These are phyloP conservation scores for Lactarius sanguifluus DNA, from an alignment of 768 basidiomycete genomes.

Conservation along the genomic window DNA sequence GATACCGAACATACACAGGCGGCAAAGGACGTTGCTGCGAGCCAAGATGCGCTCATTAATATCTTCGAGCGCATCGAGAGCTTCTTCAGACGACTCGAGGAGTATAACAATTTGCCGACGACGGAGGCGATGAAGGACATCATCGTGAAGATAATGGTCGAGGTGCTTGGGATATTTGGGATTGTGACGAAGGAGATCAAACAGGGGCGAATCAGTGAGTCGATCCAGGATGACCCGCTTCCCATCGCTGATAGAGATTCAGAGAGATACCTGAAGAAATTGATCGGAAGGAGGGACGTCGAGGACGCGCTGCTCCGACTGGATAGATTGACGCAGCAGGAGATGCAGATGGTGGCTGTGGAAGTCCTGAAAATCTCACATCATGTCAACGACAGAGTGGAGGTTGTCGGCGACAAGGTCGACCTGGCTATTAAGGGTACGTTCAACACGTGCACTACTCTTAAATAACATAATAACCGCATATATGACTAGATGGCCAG, in stretches of 20 bases:
- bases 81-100: neutral
- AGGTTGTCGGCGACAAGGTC: neutral
- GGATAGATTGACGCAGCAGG: slow-evolving; percentile 1
- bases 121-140: neutral
- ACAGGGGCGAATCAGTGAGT: too few species aligned
- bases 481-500: neutral
- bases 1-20: neutral
- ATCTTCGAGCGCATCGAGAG: neutral
- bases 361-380: neutral
- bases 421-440: neutral
- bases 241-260: too few species aligned
- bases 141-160: slow-evolving; percentile 1
- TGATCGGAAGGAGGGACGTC: neutral
- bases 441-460: neutral
- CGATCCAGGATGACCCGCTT: too few species aligned
- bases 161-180: neutral
- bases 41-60: neutral
- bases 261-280: too few species aligned
- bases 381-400: neutral
- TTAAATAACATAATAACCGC: neutral
- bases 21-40: neutral
- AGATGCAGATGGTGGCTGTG: neutral
- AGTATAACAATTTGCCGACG: neutral
- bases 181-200: too few species aligned
- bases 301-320: neutral